Conservation (phyloP, 1,284 basidiomycete species). For the Serendipita sp. region DNA sequence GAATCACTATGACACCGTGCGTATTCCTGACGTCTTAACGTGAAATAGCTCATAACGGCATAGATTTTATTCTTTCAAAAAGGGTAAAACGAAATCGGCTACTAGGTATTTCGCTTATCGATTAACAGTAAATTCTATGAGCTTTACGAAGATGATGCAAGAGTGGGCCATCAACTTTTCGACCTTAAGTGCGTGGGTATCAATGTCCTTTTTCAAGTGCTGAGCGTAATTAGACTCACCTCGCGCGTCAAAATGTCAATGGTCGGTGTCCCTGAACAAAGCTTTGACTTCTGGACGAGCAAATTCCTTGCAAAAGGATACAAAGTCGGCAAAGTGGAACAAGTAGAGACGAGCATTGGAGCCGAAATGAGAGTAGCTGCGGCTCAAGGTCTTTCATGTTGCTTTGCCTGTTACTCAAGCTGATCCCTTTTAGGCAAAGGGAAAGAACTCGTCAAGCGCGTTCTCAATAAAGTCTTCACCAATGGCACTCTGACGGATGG, state of each 20-base stretch:
- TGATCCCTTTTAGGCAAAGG: conserved; percentile 26
- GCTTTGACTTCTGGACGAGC: conserved; percentile 85
- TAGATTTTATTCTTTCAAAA: conserved; percentile 94
- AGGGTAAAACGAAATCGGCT: conserved; percentile 42
- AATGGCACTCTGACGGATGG: conserved; percentile 93
- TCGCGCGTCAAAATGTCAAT: conserved; percentile 96
- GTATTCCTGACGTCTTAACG: conserved; percentile 11
- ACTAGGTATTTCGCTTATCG: conserved; percentile 6
- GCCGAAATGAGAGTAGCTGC: conserved; percentile 31
- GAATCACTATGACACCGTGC: conserved; percentile 79
- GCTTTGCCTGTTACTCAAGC: neutral
- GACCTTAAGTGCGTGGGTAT: conserved; percentile 49
- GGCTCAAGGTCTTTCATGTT: conserved; percentile 27
- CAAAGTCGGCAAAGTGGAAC: conserved; percentile 95
- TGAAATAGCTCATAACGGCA: conserved; percentile 13
- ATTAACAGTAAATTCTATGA: conserved; percentile 27
- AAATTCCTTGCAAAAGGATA: conserved; percentile 82
- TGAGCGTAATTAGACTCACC: conserved; percentile 34
- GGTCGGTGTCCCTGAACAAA: conserved; percentile 93
- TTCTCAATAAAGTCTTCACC: conserved; percentile 91
- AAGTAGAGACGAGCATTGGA: conserved; percentile 80
- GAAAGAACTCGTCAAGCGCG: conserved; percentile 72
- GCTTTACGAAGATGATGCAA: conserved; percentile 91
- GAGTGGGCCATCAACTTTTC: conserved; percentile 81
- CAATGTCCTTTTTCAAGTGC: conserved; percentile 1